Conservation (phyloP, 2,329 filamentous ascomycete genomes). For the Hypoxylon sp. region DNA sequence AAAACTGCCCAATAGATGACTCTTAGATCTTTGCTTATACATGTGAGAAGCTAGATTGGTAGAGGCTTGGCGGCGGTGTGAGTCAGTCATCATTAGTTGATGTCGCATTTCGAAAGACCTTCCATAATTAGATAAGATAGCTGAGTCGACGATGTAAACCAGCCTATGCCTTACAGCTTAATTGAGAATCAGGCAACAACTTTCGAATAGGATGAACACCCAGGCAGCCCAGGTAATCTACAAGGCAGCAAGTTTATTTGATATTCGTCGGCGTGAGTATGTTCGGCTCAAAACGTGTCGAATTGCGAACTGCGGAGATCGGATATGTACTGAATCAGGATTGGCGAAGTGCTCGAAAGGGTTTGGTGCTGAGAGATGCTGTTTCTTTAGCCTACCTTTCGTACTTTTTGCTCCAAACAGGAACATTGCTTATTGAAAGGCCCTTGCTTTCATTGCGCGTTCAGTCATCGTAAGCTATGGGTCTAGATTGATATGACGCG, state of each 20-base stretch:
- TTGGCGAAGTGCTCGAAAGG: constrained; percentile 11
- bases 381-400: constrained; percentile 4
- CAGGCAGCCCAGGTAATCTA: not conserved
- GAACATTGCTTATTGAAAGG: not conserved
- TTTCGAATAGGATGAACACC: not conserved
- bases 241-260: constrained; percentile 4
- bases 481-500: not conserved
- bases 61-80: constrained; percentile 2
- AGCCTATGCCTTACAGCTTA: constrained; percentile 1
- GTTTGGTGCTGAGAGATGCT: constrained; percentile 12
- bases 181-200: constrained; percentile 7
- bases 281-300: not conserved
- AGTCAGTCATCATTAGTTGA: constrained; percentile 4
- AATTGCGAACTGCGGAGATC: constrained; percentile 17
- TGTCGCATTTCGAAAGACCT: not conserved
- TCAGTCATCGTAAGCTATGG: not conserved
- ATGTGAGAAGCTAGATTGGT: not conserved
- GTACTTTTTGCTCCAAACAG: constrained; percentile 2
- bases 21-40: not conserved
- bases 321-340: constrained; percentile 30
- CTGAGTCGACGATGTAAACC: constrained; percentile 12
- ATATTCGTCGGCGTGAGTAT: constrained; percentile 1
- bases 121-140: constrained; percentile 7
- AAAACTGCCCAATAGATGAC: not conserved
- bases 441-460: constrained; percentile 13